phyloP scores from a whole-genome alignment of 148 eudicot species.

The Fallopia convolvulus region DNA sequence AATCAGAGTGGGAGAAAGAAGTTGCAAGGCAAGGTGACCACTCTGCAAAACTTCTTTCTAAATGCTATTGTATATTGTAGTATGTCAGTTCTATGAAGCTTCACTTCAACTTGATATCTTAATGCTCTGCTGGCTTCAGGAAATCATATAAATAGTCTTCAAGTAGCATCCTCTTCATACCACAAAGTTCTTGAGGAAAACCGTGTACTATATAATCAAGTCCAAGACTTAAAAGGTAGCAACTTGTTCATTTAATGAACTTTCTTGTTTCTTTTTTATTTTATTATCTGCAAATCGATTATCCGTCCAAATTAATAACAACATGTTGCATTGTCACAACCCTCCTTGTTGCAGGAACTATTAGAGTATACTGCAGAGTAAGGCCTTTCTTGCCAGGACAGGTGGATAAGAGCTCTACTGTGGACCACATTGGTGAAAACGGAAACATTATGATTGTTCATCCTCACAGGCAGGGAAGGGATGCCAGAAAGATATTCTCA shows the following conservation, averaged over 20 bases:
- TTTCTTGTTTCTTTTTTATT: background rate
- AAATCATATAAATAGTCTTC: conserved; percentile 63
- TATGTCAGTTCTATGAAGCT: background rate
- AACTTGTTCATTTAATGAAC: background rate
- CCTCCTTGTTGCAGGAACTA: conserved; percentile 44
- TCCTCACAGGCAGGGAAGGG: conserved; percentile 79
- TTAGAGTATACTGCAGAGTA: conserved; percentile 92
- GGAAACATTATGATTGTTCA: conserved; percentile 86
- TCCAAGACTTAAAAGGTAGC: conserved; percentile 92
- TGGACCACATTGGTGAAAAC: conserved; percentile 89
- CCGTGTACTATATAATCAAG: conserved; percentile 75
- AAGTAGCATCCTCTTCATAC: conserved; percentile 75
- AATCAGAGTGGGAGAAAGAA: conserved; percentile 66
- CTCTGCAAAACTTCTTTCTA: background rate
- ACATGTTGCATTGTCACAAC: background rate
- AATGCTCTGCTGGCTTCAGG: conserved; percentile 26
- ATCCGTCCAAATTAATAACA: background rate
- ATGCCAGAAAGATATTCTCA: conserved; percentile 63
- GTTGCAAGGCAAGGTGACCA: conserved; percentile 52
- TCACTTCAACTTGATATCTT: conserved; percentile 5
- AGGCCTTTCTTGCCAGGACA: conserved; percentile 69
- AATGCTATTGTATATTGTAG: background rate
- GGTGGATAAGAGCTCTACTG: conserved; percentile 50
- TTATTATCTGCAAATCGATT: background rate
- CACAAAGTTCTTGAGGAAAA: conserved; percentile 92